Evolutionary conservation across 2,329 filamentous ascomycete genomes (phyloP).

Genomic region (Neoascochyta sp.): DNA sequence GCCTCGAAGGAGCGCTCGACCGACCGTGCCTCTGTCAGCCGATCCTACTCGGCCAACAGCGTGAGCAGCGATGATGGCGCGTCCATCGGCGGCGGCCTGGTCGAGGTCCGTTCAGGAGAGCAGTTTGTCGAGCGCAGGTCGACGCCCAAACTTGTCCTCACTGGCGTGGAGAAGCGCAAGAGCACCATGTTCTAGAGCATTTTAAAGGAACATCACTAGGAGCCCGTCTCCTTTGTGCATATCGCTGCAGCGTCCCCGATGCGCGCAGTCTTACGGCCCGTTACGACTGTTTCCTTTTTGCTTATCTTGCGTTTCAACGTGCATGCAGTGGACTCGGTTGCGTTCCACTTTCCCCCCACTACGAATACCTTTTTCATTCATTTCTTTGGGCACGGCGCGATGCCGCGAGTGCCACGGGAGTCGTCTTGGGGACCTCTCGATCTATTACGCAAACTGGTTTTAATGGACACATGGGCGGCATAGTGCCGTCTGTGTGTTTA

Average conservation of each 20-base stretch:
- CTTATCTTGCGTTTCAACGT: slow-evolving; percentile 21
- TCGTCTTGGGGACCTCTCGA: slow-evolving; percentile 25
- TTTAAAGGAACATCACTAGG: slow-evolving; percentile 15
- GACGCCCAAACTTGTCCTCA: slow-evolving; percentile 81
- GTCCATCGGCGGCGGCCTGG: slow-evolving; percentile 54
- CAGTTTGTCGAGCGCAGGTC: slow-evolving; percentile 65
- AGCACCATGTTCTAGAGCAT: slow-evolving; percentile 56
- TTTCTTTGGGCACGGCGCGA: no score
- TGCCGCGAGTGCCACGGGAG: slow-evolving; percentile 17
- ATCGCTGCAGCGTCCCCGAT: slow-evolving; percentile 28
- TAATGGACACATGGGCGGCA: slow-evolving; percentile 32
- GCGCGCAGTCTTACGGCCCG: slow-evolving; percentile 34
- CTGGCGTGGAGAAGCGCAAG: slow-evolving; percentile 87
- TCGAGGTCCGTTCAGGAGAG: slow-evolving; percentile 51
- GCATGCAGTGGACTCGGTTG: slow-evolving; percentile 20
- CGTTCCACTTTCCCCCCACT: slow-evolving; percentile 18
- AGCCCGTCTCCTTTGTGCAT: slow-evolving; percentile 33
- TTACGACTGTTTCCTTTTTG: slow-evolving; percentile 38
- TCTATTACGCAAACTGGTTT: slow-evolving; percentile 31
- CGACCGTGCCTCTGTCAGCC: slow-evolving; percentile 31
- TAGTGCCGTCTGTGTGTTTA: slow-evolving; percentile 10
- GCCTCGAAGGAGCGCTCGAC: slow-evolving; percentile 42
- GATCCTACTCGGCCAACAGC: slow-evolving; percentile 59
- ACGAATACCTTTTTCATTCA: slow-evolving; percentile 33
- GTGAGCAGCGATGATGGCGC: slow-evolving; percentile 60